Base-by-base conservation (phyloP, 441 rosid genomes). In the Euphorbia corollata region DNA sequence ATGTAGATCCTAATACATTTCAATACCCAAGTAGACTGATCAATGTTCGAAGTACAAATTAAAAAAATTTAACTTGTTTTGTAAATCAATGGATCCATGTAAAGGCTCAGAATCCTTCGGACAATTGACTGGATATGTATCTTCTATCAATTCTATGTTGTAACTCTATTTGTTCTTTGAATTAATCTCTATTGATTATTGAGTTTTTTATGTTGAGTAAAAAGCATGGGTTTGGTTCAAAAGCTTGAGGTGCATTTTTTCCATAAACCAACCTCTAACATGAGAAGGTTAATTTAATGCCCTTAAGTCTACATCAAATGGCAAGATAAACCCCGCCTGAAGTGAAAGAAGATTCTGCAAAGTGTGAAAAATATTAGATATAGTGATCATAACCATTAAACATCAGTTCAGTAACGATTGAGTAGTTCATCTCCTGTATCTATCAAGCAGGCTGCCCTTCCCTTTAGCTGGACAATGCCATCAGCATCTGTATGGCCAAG, bases 341-440 rank as follows among this genome's bases (percentile, higher is more conserved):
- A 48, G 30, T 41, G 61, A 71, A 69, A 64, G 51, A 66, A 65
- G 66, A 36, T 36, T 36, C 8, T 6, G 41, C 41, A 69, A 43
- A 1, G 47, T 8, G 59, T 24, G 23, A 61, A 58, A 70, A 73
- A 6, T 63, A 32, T 38, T 75, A 66, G 58, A 72, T 65, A 67
- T 57, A 61, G 23, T 53, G 58, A 68, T 24, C 54, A 63, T 74
- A 77, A 91, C 99, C 99, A 75, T 93, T 93, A 64, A 93, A 93
- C 97, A 93, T 93, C 71, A 91, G 85, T 74, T 93, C 99, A 41
- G 99, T 93, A 60, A 93, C 99, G 71, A n/a, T n/a, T n/a, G n/a
- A 93, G 97, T 56, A 93, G 82, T 80, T 93, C 99, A 75, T 93
- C 99, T 79, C 96, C 99, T 30, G 99, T 93, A 82, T 93, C 99